Evolutionary conservation across 495 filamentous ascomycete species (phyloP).

Genomic region (Beverwykella pulmonaria): DNA sequence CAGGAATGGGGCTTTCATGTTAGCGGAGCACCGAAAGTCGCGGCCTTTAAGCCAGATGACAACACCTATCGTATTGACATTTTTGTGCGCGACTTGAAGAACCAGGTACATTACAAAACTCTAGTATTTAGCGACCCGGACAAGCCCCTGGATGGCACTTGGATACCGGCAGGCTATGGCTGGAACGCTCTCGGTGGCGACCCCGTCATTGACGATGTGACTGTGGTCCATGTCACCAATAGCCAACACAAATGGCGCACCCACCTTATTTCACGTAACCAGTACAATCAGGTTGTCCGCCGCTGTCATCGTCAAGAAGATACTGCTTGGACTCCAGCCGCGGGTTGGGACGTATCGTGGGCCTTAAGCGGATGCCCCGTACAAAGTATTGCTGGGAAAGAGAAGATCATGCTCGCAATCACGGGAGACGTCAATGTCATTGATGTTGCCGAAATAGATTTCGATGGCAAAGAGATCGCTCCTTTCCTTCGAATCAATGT

Average conservation of each 20-base stretch:
- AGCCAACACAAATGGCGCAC: not conserved
- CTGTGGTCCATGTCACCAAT: not conserved
- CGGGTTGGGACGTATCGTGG: not conserved
- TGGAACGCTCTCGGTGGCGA: not conserved
- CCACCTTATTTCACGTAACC: not conserved
- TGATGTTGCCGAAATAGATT: not conserved
- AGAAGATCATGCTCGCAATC: not conserved
- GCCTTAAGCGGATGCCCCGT: not conserved
- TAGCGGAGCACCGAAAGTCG: not conserved
- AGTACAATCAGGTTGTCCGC: not conserved
- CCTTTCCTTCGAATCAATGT: not conserved
- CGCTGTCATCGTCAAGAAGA: not conserved
- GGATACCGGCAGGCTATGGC: not conserved
- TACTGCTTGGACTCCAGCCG: not conserved
- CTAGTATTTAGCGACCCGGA: not conserved
- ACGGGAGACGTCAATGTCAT: not conserved
- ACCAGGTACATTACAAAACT: not conserved
- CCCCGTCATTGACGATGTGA: not conserved
- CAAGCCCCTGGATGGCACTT: not conserved
- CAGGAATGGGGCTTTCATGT: not conserved
- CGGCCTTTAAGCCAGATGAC: not conserved
- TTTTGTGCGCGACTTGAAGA: not conserved
- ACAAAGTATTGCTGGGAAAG: not conserved
- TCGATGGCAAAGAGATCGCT: not conserved
- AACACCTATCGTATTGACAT: not conserved